These are phyloP conservation scores for Fusarium euwallaceae DNA, from an alignment of 2,329 filamentous ascomycete species.

Conservation along the genomic window DNA sequence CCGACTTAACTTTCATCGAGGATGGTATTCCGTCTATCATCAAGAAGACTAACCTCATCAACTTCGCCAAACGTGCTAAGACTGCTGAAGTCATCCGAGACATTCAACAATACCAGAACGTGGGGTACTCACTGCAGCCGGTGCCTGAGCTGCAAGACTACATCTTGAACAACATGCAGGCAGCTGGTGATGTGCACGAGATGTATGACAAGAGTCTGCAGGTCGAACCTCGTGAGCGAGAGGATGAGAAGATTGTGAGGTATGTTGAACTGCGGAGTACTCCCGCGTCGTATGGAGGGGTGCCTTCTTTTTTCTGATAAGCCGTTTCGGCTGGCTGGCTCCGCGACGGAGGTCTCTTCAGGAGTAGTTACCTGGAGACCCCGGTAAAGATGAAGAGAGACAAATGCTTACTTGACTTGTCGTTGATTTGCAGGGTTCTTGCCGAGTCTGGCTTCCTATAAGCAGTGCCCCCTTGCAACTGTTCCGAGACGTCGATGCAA, in stretches of 20 bases:
- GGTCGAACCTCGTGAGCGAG: conserved; percentile 93
- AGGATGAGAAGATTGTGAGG: conserved; percentile 99
- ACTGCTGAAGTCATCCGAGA: conserved; percentile 98
- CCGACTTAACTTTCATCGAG: conserved; percentile 97
- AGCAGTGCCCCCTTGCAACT: conserved; percentile 39
- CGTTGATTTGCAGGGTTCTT: conserved; percentile 62
- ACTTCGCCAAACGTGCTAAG: conserved; percentile 98
- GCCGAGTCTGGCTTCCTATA: conserved; percentile 73
- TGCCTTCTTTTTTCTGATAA: conserved; percentile 39
- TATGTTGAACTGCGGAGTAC: conserved; percentile 63
- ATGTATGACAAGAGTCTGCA: conserved; percentile 98
- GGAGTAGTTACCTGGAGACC: conserved; percentile 13
- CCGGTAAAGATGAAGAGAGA: conserved; percentile 28
- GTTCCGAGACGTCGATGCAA: conserved; percentile 21
- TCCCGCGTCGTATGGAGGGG: conserved; percentile 39
- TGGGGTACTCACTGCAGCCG: conserved; percentile 91
- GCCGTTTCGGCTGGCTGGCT: conserved; percentile 20
- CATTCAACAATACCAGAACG: conserved; percentile 98
- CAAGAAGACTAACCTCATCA: conserved; percentile 97
- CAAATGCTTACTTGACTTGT: conserved; percentile 39
- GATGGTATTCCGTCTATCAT: conserved; percentile 96
- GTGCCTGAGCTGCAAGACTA: conserved; percentile 96
- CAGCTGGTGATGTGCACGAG: conserved; percentile 95
- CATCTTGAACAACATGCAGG: conserved; percentile 95
- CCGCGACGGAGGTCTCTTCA: conserved; percentile 11